These are phyloP conservation scores for Lithospermum erythrorhizon DNA, from an alignment of 257 asterid genomes.

Conservation along the genomic window DNA sequence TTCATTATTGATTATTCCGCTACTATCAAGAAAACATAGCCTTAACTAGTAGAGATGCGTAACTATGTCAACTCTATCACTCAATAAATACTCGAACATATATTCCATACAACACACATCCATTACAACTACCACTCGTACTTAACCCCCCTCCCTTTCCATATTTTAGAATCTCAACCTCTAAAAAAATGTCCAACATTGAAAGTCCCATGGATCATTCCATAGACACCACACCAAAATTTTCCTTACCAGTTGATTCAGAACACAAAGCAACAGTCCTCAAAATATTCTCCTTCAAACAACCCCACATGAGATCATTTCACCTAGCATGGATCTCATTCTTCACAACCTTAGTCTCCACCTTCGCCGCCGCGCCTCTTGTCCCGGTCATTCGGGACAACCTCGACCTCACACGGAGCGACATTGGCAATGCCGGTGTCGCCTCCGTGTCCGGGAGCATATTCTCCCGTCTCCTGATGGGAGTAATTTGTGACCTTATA, in stretches of 20 bases:
- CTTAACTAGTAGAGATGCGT: too few species aligned
- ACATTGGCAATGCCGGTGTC: constrained; percentile 52
- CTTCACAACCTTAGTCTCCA: constrained; percentile 47
- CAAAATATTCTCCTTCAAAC: constrained; percentile 39
- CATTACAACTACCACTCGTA: not conserved
- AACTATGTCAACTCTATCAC: not conserved
- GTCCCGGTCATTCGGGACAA: constrained; percentile 57
- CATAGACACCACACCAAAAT: constrained; percentile 32
- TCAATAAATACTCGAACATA: not conserved
- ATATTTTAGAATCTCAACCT: not conserved
- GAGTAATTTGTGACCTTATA: constrained; percentile 41
- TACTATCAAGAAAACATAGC: too few species aligned
- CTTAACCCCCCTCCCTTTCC: not conserved
- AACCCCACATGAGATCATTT: constrained; percentile 52
- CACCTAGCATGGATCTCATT: constrained; percentile 57
- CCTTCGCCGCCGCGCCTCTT: constrained; percentile 58
- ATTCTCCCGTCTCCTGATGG: constrained; percentile 56
- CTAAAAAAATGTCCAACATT: not conserved
- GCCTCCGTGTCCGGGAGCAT: constrained; percentile 62
- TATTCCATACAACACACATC: too few species aligned
- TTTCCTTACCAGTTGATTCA: constrained; percentile 47
- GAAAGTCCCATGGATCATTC: constrained; percentile 10
- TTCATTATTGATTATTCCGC: too few species aligned
- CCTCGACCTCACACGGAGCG: constrained; percentile 30
- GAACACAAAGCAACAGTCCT: constrained; percentile 51